phyloP scores from a whole-genome alignment of 2,329 filamentous ascomycete genomes.

The Tolypocladium guangdongense region DNA sequence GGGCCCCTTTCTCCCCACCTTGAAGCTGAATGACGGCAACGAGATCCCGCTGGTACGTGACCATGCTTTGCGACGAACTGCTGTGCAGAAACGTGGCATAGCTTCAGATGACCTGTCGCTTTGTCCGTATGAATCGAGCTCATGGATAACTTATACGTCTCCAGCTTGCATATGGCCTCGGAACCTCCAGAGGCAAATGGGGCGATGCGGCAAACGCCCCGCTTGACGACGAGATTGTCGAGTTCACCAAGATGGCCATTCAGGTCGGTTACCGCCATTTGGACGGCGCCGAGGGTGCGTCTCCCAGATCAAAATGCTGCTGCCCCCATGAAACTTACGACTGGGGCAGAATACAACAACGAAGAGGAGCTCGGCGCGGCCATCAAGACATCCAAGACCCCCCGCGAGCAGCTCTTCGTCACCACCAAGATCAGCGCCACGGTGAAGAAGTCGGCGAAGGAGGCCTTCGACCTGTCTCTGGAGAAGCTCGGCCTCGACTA shows the following conservation, averaged over 20 bases:
- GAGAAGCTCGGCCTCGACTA: conserved; percentile 57
- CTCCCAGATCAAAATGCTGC: not conserved
- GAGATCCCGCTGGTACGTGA: conserved; percentile 55
- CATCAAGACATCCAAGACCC: conserved; percentile 54
- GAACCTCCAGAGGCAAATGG: conserved; percentile 51
- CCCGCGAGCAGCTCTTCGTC: conserved; percentile 59
- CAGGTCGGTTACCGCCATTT: conserved; percentile 61
- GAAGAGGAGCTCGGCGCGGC: conserved; percentile 61
- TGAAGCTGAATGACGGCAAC: conserved; percentile 65
- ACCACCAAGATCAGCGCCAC: conserved; percentile 44
- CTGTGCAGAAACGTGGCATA: not conserved
- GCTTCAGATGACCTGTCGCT: no score
- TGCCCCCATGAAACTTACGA: not conserved
- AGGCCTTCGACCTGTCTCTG: conserved; percentile 48
- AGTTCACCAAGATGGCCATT: conserved; percentile 49
- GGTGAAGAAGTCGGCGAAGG: conserved; percentile 28
- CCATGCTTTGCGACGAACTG: not conserved
- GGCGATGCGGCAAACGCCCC: conserved; percentile 22
- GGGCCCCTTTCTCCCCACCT: conserved; percentile 34
- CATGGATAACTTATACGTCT: not conserved
- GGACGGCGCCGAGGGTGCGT: conserved; percentile 59
- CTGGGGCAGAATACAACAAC: conserved; percentile 44
- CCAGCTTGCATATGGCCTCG: conserved; percentile 61
- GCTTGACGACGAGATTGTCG: conserved; percentile 42
- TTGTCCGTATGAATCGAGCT: no score